phyloP scores from a whole-genome alignment of 2,329 filamentous ascomycete genomes.

The Akanthomyces dipterigenus region DNA sequence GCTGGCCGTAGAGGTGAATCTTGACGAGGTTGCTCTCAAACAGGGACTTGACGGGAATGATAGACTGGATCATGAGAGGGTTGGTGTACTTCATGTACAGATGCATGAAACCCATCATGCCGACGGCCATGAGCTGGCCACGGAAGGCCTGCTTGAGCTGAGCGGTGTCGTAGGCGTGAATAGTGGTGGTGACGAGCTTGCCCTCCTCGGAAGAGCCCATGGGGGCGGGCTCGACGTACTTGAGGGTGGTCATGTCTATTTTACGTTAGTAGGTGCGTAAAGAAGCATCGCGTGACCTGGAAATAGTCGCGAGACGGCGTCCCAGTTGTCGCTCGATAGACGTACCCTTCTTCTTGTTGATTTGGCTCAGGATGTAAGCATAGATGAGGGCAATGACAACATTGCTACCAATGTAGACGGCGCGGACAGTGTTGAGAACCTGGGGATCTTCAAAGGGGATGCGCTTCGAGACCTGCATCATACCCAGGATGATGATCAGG shows the following conservation, averaged over 20 bases:
- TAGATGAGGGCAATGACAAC: constrained; percentile 79
- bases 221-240: constrained; percentile 93
- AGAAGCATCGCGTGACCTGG: background rate
- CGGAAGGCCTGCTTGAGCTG: constrained; percentile 85
- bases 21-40: constrained; percentile 95
- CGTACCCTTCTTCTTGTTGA: constrained; percentile 95
- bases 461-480: constrained; percentile 98
- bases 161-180: constrained; percentile 86
- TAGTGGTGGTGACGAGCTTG: constrained; percentile 92
- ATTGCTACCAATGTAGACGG: constrained; percentile 55
- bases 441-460: constrained; percentile 83
- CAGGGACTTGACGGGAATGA: constrained; percentile 93
- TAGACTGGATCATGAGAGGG: constrained; percentile 95
- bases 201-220: constrained; percentile 92
- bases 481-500: constrained; percentile 87
- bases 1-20: constrained; percentile 84
- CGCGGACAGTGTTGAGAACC: constrained; percentile 50
- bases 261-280: background rate
- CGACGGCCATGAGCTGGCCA: constrained; percentile 88
- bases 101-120: constrained; percentile 99
- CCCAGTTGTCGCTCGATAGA: constrained; percentile 18
- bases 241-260: constrained; percentile 88
- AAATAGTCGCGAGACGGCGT: background rate
- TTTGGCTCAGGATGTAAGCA: constrained; percentile 74
- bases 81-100: constrained; percentile 99